Percentiles rank a stretch among this genome's conserved stretches.
phyloP scores from a whole-genome alignment of 352 stramenopile genomes.

The Paralagenidium karlingii region DNA sequence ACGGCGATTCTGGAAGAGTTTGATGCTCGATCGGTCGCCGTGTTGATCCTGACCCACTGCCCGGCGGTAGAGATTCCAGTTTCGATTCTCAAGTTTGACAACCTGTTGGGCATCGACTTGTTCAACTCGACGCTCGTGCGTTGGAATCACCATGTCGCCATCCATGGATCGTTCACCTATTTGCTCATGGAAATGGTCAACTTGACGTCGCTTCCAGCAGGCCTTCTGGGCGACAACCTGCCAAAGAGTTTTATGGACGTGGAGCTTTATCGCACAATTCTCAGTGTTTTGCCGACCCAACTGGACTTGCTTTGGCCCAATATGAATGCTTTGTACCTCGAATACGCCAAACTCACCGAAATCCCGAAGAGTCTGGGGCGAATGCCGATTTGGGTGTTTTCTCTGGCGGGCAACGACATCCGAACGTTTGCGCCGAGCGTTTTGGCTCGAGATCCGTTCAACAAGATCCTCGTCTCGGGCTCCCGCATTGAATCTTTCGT shows the following conservation, averaged over 20 bases:
- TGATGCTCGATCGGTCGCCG: constrained; percentile 11
- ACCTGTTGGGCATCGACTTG: constrained; percentile 34
- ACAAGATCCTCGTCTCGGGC: no score
- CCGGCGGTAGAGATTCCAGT: constrained; percentile 16
- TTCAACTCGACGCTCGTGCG: constrained; percentile 33
- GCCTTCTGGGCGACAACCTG: constrained; percentile 15
- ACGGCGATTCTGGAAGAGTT: constrained; percentile 9
- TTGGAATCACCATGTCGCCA: constrained; percentile 18
- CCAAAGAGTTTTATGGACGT: constrained; percentile 27
- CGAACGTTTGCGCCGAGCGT: no score
- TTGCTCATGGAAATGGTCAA: constrained; percentile 32
- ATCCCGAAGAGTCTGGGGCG: constrained; percentile 14
- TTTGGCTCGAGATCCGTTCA: no score
- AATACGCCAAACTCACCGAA: constrained; percentile 12
- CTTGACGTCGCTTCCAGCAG: constrained; percentile 26
- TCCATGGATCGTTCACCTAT: constrained; percentile 21
- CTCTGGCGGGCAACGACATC: constrained; percentile 12
- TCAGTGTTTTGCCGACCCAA: constrained; percentile 12
- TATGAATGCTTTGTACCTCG: constrained; percentile 19
- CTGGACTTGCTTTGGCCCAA: constrained; percentile 12
- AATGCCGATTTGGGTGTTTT: constrained; percentile 6
- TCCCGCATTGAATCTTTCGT: no score
- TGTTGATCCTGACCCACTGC: constrained; percentile 37
- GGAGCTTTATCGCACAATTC: constrained; percentile 25
- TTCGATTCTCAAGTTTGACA: constrained; percentile 14